A percentile compares a stretch with the other conserved stretches of the same genome.
These are phyloP conservation scores for Pelargonium australe DNA, from an alignment of 441 rosid genomes.

Conservation along the genomic window DNA sequence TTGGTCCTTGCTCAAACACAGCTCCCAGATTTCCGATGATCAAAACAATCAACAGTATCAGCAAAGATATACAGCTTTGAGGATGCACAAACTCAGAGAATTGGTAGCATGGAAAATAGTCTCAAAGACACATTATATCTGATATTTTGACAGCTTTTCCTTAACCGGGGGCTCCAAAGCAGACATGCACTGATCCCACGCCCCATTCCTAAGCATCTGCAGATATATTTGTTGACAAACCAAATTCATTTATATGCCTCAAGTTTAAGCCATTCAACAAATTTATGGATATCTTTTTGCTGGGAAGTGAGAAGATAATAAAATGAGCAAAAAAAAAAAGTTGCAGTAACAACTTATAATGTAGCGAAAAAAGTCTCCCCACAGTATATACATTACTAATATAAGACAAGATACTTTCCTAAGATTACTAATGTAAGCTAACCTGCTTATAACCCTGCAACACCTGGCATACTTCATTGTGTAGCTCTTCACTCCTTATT, in stretches of 20 bases:
- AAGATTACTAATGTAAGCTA: conserved; percentile 16
- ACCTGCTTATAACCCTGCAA: conserved; percentile 88
- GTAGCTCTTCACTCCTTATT: conserved; percentile 78
- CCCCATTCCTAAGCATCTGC: conserved; percentile 82
- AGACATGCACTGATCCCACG: conserved; percentile 83
- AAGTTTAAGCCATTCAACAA: too few relatives aligned
- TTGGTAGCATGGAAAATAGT: too few relatives aligned
- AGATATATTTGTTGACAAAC: not conserved
- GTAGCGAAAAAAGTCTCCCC: too few relatives aligned
- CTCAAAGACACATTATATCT: conserved; percentile 36
- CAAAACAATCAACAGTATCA: conserved; percentile 17
- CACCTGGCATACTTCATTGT: conserved; percentile 82
- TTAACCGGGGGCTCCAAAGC: conserved; percentile 77
- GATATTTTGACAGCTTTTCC: conserved; percentile 80
- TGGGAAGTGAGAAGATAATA: too few relatives aligned
- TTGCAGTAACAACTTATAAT: too few relatives aligned
- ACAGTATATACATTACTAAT: not conserved
- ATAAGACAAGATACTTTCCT: not conserved
- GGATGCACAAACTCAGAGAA: conserved; percentile 7
- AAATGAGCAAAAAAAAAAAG: too few relatives aligned
- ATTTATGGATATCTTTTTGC: too few relatives aligned
- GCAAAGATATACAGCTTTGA: conserved; percentile 11
- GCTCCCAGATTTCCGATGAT: conserved; percentile 22
- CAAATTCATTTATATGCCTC: too few relatives aligned
- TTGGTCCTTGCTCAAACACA: conserved; percentile 15